Evolutionary conservation across 2,329 filamentous ascomycete species (phyloP).

Genomic region (Pleoardoris graminearum): DNA sequence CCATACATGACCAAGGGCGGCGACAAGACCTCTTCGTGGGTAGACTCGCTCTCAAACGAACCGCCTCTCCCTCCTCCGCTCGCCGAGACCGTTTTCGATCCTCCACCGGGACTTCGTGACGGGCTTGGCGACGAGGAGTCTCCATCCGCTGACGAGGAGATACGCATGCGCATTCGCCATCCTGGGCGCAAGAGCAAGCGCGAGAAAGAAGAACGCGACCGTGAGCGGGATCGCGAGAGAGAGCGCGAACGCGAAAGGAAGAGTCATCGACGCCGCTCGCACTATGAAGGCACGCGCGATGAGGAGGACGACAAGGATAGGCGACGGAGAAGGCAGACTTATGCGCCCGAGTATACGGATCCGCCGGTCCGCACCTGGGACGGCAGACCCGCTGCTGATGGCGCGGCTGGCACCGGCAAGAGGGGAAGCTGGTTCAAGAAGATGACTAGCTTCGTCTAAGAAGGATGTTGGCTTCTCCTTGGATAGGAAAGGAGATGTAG

Average conservation of each 20-base stretch:
- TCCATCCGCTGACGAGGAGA: constrained; percentile 45
- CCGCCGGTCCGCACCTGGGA: constrained; percentile 45
- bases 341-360: constrained; percentile 37
- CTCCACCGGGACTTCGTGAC: constrained; percentile 30
- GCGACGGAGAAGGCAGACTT: constrained; percentile 39
- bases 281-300: constrained; percentile 26
- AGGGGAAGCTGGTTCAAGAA: constrained; percentile 54
- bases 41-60: constrained; percentile 51
- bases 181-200: constrained; percentile 34
- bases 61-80: constrained; percentile 52
- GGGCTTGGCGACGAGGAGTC: constrained; percentile 38
- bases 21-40: constrained; percentile 57
- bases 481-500: not conserved
- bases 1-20: constrained; percentile 45
- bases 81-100: constrained; percentile 53
- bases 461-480: not conserved
- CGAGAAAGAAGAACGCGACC: constrained; percentile 34
- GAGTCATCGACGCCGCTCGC: constrained; percentile 30
- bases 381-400: constrained; percentile 43
- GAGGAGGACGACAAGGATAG: constrained; percentile 22
- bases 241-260: constrained; percentile 34
- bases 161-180: constrained; percentile 38
- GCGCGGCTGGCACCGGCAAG: constrained; percentile 36
- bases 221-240: constrained; percentile 26
- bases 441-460: constrained; percentile 36